Evolutionary conservation across 768 basidiomycete genomes (phyloP).

Genomic region (Phaeotremella fagi): DNA sequence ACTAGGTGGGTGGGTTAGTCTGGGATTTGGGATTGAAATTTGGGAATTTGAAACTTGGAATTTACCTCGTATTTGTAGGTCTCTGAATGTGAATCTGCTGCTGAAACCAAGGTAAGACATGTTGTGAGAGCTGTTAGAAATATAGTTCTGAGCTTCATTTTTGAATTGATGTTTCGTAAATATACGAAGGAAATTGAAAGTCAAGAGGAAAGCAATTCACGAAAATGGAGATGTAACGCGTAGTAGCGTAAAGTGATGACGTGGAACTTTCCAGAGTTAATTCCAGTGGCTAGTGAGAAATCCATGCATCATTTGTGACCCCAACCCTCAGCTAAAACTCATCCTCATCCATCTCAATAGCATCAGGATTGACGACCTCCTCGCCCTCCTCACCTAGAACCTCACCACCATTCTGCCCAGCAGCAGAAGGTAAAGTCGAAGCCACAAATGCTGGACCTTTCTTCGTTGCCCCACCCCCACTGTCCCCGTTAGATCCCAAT

Average conservation of each 20-base stretch:
- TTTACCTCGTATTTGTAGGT: constrained; percentile 38
- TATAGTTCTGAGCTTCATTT: neutral
- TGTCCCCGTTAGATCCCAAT: too few species aligned
- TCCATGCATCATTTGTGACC: neutral
- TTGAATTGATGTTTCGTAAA: neutral
- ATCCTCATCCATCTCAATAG: constrained; percentile 49
- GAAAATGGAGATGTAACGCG: neutral
- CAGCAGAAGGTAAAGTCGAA: constrained; percentile 29
- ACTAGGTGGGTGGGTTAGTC: constrained; percentile 52
- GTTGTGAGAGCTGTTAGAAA: neutral
- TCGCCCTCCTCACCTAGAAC: constrained; percentile 46
- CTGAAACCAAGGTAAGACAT: neutral
- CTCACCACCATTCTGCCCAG: constrained; percentile 56
- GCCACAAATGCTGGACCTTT: constrained; percentile 42
- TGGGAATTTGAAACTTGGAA: neutral
- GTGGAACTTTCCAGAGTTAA: neutral
- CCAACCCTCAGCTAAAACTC: constrained; percentile 30
- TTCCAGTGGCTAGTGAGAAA: neutral
- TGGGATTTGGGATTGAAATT: neutral
- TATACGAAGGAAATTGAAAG: neutral
- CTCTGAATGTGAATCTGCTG: constrained; percentile 8
- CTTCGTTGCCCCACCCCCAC: constrained; percentile 8
- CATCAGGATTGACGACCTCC: constrained; percentile 51
- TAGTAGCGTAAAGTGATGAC: neutral
- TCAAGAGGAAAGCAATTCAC: neutral